phyloP scores from a whole-genome alignment of 768 basidiomycete species.

The Mycena kentingensis region DNA sequence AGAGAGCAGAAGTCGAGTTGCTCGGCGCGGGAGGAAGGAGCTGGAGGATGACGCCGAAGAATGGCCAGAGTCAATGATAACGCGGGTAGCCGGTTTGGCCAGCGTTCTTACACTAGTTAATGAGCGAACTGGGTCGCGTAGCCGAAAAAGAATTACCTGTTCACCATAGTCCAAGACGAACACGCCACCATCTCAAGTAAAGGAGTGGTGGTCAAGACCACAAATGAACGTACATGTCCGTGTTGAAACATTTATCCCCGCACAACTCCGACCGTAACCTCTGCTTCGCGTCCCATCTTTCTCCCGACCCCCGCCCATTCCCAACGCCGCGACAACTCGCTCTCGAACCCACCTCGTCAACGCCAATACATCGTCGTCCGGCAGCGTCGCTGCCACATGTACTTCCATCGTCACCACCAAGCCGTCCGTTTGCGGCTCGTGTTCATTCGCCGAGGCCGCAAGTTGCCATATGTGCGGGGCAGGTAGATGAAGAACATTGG shows the following conservation, averaged over 20 bases:
- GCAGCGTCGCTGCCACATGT: conserved; percentile 67
- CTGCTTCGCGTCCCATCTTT: conserved; percentile 49
- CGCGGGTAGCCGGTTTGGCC: too few species aligned
- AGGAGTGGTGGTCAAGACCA: neutral
- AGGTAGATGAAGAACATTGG: conserved; percentile 78
- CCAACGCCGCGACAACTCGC: conserved; percentile 57
- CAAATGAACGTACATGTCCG: neutral
- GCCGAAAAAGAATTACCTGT: too few species aligned
- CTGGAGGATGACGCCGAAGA: too few species aligned
- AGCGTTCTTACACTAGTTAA: too few species aligned
- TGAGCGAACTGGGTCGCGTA: too few species aligned
- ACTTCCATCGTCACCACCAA: conserved; percentile 80
- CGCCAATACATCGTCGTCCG: conserved; percentile 69
- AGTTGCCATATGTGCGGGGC: conserved; percentile 92
- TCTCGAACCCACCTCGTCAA: conserved; percentile 81
- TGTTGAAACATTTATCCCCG: conserved; percentile 40
- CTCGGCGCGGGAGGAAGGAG: too few species aligned
- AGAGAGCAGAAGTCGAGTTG: too few species aligned
- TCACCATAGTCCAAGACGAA: too few species aligned
- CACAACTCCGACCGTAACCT: conserved; percentile 76
- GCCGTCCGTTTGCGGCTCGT: conserved; percentile 26
- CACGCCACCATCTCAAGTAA: neutral
- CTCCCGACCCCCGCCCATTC: conserved; percentile 35
- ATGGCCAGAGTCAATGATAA: too few species aligned
- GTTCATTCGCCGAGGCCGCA: conserved; percentile 17